Percentiles rank a stretch among this genome's conserved stretches.
phyloP scores from a whole-genome alignment of 176 grass and related monocot genomes.

The Carex cristatella region DNA sequence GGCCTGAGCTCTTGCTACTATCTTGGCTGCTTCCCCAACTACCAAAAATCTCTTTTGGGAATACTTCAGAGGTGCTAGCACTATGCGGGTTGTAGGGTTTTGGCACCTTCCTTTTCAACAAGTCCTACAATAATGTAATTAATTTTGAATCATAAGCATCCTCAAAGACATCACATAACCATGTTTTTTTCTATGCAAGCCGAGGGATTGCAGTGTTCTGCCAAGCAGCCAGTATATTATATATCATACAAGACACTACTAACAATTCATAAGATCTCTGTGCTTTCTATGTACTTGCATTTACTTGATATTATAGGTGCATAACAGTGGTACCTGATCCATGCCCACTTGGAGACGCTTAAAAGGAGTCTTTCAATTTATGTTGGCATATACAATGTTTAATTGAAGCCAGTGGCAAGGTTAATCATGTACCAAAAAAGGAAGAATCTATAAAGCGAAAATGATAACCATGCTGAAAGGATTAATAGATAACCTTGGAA shows the following conservation, averaged over 20 bases:
- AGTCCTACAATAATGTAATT: conserved; percentile 43
- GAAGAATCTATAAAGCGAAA: neutral
- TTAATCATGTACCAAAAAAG: neutral
- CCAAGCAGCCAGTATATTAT: neutral
- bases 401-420: neutral
- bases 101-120: conserved; percentile 76
- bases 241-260: neutral
- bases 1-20: conserved; percentile 18
- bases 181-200: neutral
- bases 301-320: conserved; percentile 10
- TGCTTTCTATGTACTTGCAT: neutral
- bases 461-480: neutral
- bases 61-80: conserved; percentile 39
- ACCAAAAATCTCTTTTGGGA: conserved; percentile 35
- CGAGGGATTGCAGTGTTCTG: conserved; percentile 5
- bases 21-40: conserved; percentile 12
- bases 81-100: conserved; percentile 70
- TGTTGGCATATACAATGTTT: neutral
- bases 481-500: conserved; percentile 57
- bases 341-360: neutral
- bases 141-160: conserved; percentile 11
- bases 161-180: neutral
- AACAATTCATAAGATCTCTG: neutral
- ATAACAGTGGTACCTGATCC: neutral
- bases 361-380: neutral